These are phyloP conservation scores for Teunomyces panamensis DNA, from an alignment of 805 yeast species.

Conservation along the genomic window DNA sequence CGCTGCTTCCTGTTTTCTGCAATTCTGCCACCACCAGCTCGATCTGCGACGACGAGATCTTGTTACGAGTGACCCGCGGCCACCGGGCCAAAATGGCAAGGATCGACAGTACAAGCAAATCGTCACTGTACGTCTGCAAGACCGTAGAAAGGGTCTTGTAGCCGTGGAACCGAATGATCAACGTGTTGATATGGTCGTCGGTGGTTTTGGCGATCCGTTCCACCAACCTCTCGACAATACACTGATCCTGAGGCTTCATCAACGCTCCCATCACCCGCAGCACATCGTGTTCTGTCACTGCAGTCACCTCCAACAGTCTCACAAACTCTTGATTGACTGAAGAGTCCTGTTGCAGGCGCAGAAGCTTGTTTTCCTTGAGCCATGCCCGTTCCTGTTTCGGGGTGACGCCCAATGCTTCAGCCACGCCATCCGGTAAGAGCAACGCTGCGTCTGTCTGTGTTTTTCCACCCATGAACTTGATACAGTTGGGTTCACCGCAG, in stretches of 20 bases:
- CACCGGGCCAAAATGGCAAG: constrained; percentile 54
- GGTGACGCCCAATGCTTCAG: constrained; percentile 82
- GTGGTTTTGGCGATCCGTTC: constrained; percentile 59
- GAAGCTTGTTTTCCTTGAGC: constrained; percentile 57
- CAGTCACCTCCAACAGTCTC: constrained; percentile 50
- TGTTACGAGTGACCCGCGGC: constrained; percentile 67
- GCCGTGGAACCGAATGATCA: constrained; percentile 80
- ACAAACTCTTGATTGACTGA: constrained; percentile 66
- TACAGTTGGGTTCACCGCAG: constrained; percentile 90
- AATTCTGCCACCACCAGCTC: constrained; percentile 58
- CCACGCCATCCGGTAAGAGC: constrained; percentile 73
- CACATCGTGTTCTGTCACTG: constrained; percentile 56
- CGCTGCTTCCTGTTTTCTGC: constrained; percentile 19
- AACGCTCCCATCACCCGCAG: constrained; percentile 78
- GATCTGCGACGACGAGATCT: constrained; percentile 70
- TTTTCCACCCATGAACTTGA: constrained; percentile 93
- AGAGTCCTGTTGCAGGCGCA: constrained; percentile 48
- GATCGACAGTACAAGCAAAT: constrained; percentile 44
- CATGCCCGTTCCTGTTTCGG: constrained; percentile 67
- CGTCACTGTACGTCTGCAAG: constrained; percentile 36
- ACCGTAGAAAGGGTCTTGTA: constrained; percentile 71
- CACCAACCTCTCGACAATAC: constrained; percentile 63
- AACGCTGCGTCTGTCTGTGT: constrained; percentile 93
- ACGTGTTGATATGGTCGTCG: constrained; percentile 49
- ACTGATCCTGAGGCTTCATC: constrained; percentile 68